Conservation (phyloP, 371 early-diverging fungal species). For the Rhizopus stolonifer region DNA sequence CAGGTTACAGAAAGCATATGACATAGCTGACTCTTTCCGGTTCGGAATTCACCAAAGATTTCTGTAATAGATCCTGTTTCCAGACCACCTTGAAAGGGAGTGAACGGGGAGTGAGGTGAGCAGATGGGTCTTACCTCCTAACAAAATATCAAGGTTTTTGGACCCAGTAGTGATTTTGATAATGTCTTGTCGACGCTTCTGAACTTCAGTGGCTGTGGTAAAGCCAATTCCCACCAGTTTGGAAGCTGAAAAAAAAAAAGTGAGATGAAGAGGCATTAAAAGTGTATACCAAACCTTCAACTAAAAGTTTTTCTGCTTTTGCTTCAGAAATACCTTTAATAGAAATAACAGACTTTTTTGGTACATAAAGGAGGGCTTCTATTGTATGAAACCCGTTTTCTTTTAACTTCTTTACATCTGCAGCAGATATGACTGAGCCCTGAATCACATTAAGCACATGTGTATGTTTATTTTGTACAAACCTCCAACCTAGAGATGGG, state of each 20-base stretch:
- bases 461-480: too few species aligned
- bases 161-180: slow-evolving; percentile 95
- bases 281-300: slow-evolving; percentile 70
- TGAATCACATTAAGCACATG: slow-evolving; percentile 19
- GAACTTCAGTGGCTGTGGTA: slow-evolving; percentile 94
- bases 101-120: too few species aligned
- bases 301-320: slow-evolving; percentile 96
- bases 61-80: slow-evolving; percentile 99
- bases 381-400: slow-evolving; percentile 96
- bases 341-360: slow-evolving; percentile 85
- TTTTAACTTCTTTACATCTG: slow-evolving; percentile 85
- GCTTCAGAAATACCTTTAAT: slow-evolving; percentile 99
- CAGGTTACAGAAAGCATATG: slow-evolving; percentile 98
- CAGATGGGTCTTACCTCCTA: slow-evolving; percentile 69
- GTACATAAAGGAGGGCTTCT: slow-evolving; percentile 96
- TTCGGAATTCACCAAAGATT: slow-evolving; percentile 99
- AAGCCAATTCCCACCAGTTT: slow-evolving; percentile 98
- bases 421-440: slow-evolving; percentile 79
- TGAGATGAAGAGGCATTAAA: slow-evolving; percentile 7
- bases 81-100: slow-evolving; percentile 88
- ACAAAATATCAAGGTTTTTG: slow-evolving; percentile 91
- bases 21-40: slow-evolving; percentile 99
- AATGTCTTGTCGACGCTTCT: slow-evolving; percentile 84
- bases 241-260: slow-evolving; percentile 57
- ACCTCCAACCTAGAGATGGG: too few species aligned